Conservation (phyloP, 2,329 filamentous ascomycete genomes). For the Trichophyton simii region DNA sequence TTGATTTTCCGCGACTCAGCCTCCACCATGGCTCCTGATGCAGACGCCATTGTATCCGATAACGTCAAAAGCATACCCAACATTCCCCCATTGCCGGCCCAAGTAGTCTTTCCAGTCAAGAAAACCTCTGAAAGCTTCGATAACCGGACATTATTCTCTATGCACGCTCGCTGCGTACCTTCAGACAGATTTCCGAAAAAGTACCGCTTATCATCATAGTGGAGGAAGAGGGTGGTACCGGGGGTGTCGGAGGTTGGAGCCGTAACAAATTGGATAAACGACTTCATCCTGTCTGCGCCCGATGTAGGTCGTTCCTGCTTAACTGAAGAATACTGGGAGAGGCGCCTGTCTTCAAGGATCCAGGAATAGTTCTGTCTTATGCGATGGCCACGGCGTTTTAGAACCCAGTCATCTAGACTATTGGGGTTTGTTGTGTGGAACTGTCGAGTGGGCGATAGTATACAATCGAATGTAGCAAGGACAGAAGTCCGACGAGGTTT, state of each 20-base stretch:
- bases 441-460: background rate
- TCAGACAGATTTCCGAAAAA: conserved; percentile 72
- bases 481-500: background rate
- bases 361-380: conserved; percentile 3
- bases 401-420: background rate
- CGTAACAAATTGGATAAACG: conserved; percentile 60
- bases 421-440: background rate
- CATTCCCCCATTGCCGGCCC: conserved; percentile 67
- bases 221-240: conserved; percentile 63
- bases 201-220: conserved; percentile 73
- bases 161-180: conserved; percentile 67
- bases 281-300: conserved; percentile 48
- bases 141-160: conserved; percentile 54
- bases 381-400: background rate
- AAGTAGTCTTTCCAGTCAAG: conserved; percentile 63
- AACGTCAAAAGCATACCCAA: conserved; percentile 75
- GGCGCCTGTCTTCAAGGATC: background rate
- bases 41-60: conserved; percentile 50
- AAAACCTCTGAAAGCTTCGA: conserved; percentile 64
- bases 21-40: conserved; percentile 26
- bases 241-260: conserved; percentile 80
- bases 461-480: background rate
- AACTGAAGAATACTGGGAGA: background rate
- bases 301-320: background rate
- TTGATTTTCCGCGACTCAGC: conserved; percentile 30